These are phyloP conservation scores for Leccinum pellstonianum DNA, from an alignment of 768 basidiomycete species.

Conservation along the genomic window DNA sequence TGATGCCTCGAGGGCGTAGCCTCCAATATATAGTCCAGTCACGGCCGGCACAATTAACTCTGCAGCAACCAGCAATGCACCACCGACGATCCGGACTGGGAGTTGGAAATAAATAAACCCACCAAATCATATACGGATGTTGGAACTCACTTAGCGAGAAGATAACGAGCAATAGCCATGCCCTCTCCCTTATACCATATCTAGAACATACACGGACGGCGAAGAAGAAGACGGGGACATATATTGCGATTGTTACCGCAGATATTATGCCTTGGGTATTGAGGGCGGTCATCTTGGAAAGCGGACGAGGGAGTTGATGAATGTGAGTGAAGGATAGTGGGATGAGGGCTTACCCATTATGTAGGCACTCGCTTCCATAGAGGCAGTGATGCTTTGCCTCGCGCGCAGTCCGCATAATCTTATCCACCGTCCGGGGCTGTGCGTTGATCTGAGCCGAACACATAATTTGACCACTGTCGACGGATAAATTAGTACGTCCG, in stretches of 20 bases:
- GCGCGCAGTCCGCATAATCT: background rate
- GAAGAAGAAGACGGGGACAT: slow-evolving; percentile 52
- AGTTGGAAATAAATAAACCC: slow-evolving; percentile 5
- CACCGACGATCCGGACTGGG: slow-evolving; percentile 57
- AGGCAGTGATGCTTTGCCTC: slow-evolving; percentile 22
- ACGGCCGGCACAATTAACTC: slow-evolving; percentile 42
- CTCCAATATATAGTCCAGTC: slow-evolving; percentile 48
- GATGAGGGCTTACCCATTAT: slow-evolving; percentile 19
- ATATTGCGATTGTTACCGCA: slow-evolving; percentile 58
- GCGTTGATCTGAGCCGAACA: background rate
- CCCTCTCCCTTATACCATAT: slow-evolving; percentile 59
- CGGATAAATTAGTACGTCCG: background rate
- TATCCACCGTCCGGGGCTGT: slow-evolving; percentile 15
- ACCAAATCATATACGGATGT: background rate
- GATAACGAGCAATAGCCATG: slow-evolving; percentile 66
- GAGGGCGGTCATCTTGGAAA: slow-evolving; percentile 32
- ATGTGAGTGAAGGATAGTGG: slow-evolving; percentile 3
- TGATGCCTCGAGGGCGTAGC: slow-evolving; percentile 43
- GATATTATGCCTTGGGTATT: slow-evolving; percentile 51
- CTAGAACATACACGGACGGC: slow-evolving; percentile 46
- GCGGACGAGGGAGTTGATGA: background rate
- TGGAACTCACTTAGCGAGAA: slow-evolving; percentile 53
- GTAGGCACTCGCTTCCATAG: slow-evolving; percentile 4
- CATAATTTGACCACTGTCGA: background rate
- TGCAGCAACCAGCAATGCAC: slow-evolving; percentile 55